Percentiles rank a stretch among this genome's conserved stretches.
Evolutionary conservation across 1,139 yeast species (phyloP).

Genomic region (Yamadazyma aaseri): DNA sequence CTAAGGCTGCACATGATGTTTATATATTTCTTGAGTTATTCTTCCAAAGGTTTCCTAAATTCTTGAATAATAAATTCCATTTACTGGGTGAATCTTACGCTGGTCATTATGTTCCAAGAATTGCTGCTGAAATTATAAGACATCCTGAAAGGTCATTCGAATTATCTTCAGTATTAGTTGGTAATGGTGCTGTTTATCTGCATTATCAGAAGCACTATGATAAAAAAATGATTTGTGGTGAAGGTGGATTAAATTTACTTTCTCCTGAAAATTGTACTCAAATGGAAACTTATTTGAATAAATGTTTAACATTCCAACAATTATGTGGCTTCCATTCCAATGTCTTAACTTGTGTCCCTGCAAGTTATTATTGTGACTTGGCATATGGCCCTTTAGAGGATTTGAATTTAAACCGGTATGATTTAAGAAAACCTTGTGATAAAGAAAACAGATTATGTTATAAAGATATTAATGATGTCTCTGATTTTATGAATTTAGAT

Average conservation of each 20-base stretch:
- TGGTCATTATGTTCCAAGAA: slow-evolving; percentile 77
- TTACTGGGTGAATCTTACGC: slow-evolving; percentile 83
- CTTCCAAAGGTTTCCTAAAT: slow-evolving; percentile 65
- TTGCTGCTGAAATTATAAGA: slow-evolving; percentile 64
- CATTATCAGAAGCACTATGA: slow-evolving; percentile 60
- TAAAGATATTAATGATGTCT: slow-evolving; percentile 52
- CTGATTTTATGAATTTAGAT: slow-evolving; percentile 57
- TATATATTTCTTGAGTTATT: slow-evolving; percentile 69
- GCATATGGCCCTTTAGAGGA: slow-evolving; percentile 52
- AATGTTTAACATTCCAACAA: slow-evolving; percentile 51
- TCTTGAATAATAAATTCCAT: slow-evolving; percentile 56
- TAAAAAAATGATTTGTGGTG: slow-evolving; percentile 77
- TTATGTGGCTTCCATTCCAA: slow-evolving; percentile 52
- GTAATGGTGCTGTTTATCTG: slow-evolving; percentile 79
- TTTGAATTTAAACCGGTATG: slow-evolving; percentile 69
- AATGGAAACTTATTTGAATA: slow-evolving; percentile 51
- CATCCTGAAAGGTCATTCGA: slow-evolving; percentile 63
- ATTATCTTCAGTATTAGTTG: slow-evolving; percentile 65
- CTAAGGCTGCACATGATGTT: slow-evolving; percentile 72
- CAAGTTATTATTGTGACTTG: slow-evolving; percentile 39
- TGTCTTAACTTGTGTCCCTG: slow-evolving; percentile 54
- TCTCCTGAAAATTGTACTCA: slow-evolving; percentile 55
- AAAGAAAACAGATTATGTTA: slow-evolving; percentile 52
- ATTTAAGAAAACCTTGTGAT: slow-evolving; percentile 60
- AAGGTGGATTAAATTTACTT: slow-evolving; percentile 66